phyloP scores from a whole-genome alignment of 1,139 yeast genomes.

The Suhomyces coccinellae region DNA sequence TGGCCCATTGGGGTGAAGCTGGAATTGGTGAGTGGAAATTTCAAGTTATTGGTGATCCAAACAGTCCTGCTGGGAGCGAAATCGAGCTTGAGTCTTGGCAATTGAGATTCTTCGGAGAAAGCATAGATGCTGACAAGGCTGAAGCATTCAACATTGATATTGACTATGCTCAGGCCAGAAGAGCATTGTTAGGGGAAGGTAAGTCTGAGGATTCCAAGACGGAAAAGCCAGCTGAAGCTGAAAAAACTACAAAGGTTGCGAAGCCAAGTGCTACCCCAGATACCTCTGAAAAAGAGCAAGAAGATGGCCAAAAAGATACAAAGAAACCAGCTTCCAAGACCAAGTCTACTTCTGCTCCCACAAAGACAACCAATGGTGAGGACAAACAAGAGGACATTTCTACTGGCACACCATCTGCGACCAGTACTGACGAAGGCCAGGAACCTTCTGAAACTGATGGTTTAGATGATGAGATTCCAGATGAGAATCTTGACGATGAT shows the following conservation, averaged over 20 bases:
- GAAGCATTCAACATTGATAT: slow-evolving; percentile 41
- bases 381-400: slow-evolving; percentile 3
- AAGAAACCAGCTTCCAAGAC: not conserved
- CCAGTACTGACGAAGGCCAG: not conserved
- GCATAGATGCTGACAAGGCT: slow-evolving; percentile 62
- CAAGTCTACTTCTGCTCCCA: not conserved
- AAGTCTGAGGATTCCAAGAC: slow-evolving; percentile 8
- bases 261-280: slow-evolving; percentile 7
- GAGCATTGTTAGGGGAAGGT: slow-evolving; percentile 24
- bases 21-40: slow-evolving; percentile 85
- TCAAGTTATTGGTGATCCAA: slow-evolving; percentile 46
- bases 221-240: not conserved
- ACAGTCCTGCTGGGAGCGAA: slow-evolving; percentile 23
- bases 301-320: not conserved
- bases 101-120: slow-evolving; percentile 79
- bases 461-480: not conserved
- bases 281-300: not conserved
- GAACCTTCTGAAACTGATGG: slow-evolving; percentile 1
- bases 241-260: not conserved
- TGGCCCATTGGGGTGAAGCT: slow-evolving; percentile 95
- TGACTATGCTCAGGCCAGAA: slow-evolving; percentile 44
- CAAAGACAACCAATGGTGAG: slow-evolving; percentile 1
- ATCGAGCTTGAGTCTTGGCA: slow-evolving; percentile 71
- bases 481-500: slow-evolving; percentile 18
- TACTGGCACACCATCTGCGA: not conserved